Conservation (phyloP, 176 grass and related monocot species). For the Carex kokanica region DNA sequence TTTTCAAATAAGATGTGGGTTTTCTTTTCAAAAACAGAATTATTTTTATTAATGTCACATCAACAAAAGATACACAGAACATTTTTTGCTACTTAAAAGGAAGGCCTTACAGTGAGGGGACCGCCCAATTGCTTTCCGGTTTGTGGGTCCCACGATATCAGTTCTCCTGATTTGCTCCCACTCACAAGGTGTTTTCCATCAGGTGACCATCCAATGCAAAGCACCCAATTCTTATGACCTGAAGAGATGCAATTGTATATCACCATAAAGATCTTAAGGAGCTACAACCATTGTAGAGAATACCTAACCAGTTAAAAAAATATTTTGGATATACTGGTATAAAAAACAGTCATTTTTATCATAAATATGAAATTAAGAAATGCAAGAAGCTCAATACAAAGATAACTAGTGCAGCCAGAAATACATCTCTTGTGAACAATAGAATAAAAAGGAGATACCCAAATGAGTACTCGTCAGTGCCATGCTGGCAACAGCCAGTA, state of each 20-base stretch:
- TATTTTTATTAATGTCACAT: background rate
- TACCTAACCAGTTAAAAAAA: background rate
- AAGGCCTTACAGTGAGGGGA: slow-evolving; percentile 56
- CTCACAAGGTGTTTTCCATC: slow-evolving; percentile 92
- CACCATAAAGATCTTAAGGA: background rate
- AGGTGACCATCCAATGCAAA: slow-evolving; percentile 89
- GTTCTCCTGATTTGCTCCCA: slow-evolving; percentile 90
- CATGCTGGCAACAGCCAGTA: background rate
- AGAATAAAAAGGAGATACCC: background rate
- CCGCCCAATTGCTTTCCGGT: slow-evolving; percentile 77
- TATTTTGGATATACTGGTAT: background rate
- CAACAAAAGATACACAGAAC: background rate
- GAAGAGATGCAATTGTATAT: slow-evolving; percentile 30
- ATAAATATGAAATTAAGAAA: background rate
- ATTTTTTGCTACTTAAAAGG: background rate
- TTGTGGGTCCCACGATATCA: slow-evolving; percentile 85
- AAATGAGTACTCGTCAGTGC: background rate
- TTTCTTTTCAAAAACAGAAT: background rate
- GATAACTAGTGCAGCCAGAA: background rate
- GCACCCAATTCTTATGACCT: slow-evolving; percentile 99
- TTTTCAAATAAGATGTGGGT: background rate
- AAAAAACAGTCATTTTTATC: background rate
- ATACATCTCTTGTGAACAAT: background rate
- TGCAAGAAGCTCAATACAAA: background rate
- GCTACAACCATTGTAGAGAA: background rate